Conservation (phyloP, 1,284 basidiomycete species). For the Mycena sp. region DNA sequence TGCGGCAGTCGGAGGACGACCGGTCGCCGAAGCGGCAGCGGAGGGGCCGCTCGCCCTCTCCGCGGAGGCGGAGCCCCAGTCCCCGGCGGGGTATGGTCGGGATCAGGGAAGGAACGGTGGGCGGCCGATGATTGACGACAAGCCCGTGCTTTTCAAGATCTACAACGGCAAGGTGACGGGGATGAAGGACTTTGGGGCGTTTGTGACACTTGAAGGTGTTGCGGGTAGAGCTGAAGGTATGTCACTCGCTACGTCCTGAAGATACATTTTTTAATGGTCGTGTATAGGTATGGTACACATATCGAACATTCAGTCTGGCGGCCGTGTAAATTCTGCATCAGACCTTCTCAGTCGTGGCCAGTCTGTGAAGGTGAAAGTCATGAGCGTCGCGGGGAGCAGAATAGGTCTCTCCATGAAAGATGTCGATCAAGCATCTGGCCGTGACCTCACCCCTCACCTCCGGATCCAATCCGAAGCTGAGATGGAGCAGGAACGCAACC, state of each 20-base stretch:
- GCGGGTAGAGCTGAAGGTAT: slow-evolving; percentile 88
- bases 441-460: slow-evolving; percentile 92
- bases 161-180: slow-evolving; percentile 90
- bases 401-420: slow-evolving; percentile 96
- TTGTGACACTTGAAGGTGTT: slow-evolving; percentile 90
- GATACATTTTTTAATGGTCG: slow-evolving; percentile 9
- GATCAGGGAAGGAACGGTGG: slow-evolving; percentile 52
- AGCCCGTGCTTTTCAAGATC: slow-evolving; percentile 93
- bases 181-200: slow-evolving; percentile 96
- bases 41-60: slow-evolving; percentile 55
- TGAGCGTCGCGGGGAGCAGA: slow-evolving; percentile 87
- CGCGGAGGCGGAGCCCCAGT: slow-evolving; percentile 59
- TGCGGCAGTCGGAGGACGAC: slow-evolving; percentile 55
- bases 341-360: slow-evolving; percentile 90
- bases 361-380: slow-evolving; percentile 93
- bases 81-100: slow-evolving; percentile 58
- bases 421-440: slow-evolving; percentile 91
- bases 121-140: slow-evolving; percentile 72
- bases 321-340: slow-evolving; percentile 86
- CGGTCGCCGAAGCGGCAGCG: slow-evolving; percentile 67
- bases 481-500: slow-evolving; percentile 73
- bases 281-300: slow-evolving; percentile 95
- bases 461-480: slow-evolving; percentile 95
- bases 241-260: slow-evolving; percentile 40
- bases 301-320: slow-evolving; percentile 87